These are phyloP conservation scores for Thelonectria olida DNA, from an alignment of 2,329 filamentous ascomycete species.

Conservation along the genomic window DNA sequence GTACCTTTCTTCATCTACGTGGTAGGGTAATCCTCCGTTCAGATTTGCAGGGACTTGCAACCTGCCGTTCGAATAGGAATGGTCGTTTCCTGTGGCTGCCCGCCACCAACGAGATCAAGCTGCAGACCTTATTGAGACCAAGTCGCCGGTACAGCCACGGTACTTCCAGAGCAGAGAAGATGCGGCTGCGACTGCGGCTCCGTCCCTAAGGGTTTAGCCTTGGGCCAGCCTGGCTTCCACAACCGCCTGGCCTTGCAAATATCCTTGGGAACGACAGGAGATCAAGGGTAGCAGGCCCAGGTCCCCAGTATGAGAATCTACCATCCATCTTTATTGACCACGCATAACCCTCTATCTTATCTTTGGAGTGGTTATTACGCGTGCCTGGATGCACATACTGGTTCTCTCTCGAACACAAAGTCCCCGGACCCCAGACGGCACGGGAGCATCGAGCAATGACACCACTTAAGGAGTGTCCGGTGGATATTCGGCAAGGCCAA, in stretches of 20 bases:
- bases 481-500: not conserved
- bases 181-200: slow-evolving; percentile 30
- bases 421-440: not conserved
- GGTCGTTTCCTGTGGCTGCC: slow-evolving; percentile 22
- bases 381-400: not conserved
- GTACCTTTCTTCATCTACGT: too few relatives aligned
- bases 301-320: slow-evolving; percentile 6
- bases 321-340: not conserved
- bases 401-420: not conserved
- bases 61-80: slow-evolving; percentile 24
- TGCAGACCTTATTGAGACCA: slow-evolving; percentile 23
- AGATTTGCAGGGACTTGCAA: slow-evolving; percentile 17
- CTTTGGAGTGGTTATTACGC: not conserved
- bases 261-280: not conserved
- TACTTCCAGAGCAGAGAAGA: slow-evolving; percentile 9
- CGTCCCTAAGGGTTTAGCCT: slow-evolving; percentile 18
- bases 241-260: not conserved
- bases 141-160: slow-evolving; percentile 23
- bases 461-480: not conserved
- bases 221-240: not conserved
- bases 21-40: slow-evolving; percentile 13
- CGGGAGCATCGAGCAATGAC: not conserved
- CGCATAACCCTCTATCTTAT: not conserved
- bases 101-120: slow-evolving; percentile 29
- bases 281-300: not conserved